These are phyloP conservation scores for Stenogyne calaminthoides DNA, from an alignment of 305 asterid species.

Conservation along the genomic window DNA sequence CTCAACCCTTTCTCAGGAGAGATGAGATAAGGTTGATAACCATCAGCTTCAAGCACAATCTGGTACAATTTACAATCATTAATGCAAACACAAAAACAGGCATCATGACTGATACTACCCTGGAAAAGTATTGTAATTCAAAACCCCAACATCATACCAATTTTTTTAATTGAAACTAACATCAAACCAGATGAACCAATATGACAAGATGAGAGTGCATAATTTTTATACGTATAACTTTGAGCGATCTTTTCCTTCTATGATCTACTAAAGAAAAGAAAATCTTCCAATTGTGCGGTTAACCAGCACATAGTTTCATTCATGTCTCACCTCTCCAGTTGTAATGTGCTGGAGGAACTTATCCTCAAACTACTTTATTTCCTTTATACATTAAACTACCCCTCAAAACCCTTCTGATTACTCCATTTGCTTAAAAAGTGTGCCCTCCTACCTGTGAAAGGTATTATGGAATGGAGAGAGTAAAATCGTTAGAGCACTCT, in stretches of 20 bases:
- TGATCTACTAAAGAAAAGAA: background rate
- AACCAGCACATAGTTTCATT: conserved; percentile 5
- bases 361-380: conserved; percentile 99
- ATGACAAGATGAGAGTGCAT: background rate
- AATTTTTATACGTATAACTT: background rate
- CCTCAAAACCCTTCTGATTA: too few relatives aligned
- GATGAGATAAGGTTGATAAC: conserved; percentile 98
- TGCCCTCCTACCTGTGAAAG: too few relatives aligned
- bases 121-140: conserved; percentile 32
- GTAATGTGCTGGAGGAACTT: conserved; percentile 97
- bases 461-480: too few relatives aligned
- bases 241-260: background rate
- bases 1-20: conserved; percentile 99
- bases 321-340: conserved; percentile 83
- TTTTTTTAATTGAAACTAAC: background rate
- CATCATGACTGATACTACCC: conserved; percentile 47
- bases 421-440: too few relatives aligned
- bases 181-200: background rate
- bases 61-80: conserved; percentile 41
- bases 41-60: conserved; percentile 99
- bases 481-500: background rate
- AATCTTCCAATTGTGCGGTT: background rate
- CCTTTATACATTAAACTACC: too few relatives aligned
- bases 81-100: conserved; percentile 23
- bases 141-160: conserved; percentile 6